Evolutionary conservation across 148 eudicot species (phyloP), one percentile per base, ranked within the genome.

Genomic region (Rhododendron ovatum): DNA sequence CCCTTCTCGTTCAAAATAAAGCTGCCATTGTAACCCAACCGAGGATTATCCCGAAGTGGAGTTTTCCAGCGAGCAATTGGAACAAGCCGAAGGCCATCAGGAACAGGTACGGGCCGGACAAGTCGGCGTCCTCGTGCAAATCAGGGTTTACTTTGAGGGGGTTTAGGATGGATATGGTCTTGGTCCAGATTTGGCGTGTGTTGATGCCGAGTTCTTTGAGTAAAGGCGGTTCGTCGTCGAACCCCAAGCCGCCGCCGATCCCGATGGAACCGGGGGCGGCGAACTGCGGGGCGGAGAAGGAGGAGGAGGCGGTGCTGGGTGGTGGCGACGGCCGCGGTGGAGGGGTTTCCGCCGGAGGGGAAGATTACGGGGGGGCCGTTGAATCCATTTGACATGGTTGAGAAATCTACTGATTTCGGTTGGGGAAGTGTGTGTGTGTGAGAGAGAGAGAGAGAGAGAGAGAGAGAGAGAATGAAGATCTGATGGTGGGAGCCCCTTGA

Each of bases 11-110:
- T n/a, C 0, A 35, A 76, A 92, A 93, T 69, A 93, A 35, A 1
- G 96, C 87, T 0, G 96, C 91, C 13, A 95, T 91, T 0, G 95
- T 91, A 37, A 95, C 93, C 98, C 98, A 95, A 0, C 98, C 98
- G 26, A 93, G 88, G 7, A 95, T 90, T 10, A 95, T 91, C 53
- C 98, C 98, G 47, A 93, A 93, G 86, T 95, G 96, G 5, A 95
- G 78, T 88, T 92, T 95, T 45, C 98, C 98, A 3, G 92, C 95
- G 8, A 95, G 95, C 48, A 95, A 84, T 63, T 95, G 98, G 78
- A 95, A 95, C 81, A 95, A 84, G 0, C 96, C 94, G 51, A 95
- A 92, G 1, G 94, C 90, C 81, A 95, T 84, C 43, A 93, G 86
- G 82, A 91, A 89, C 5, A 93, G 84, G 57, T 93, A 94, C 1